Percentiles rank a stretch among this genome's conserved stretches.
These are phyloP conservation scores for Agarophyton chilense DNA, from an alignment of 23 red algal genomes.

Conservation along the genomic window DNA sequence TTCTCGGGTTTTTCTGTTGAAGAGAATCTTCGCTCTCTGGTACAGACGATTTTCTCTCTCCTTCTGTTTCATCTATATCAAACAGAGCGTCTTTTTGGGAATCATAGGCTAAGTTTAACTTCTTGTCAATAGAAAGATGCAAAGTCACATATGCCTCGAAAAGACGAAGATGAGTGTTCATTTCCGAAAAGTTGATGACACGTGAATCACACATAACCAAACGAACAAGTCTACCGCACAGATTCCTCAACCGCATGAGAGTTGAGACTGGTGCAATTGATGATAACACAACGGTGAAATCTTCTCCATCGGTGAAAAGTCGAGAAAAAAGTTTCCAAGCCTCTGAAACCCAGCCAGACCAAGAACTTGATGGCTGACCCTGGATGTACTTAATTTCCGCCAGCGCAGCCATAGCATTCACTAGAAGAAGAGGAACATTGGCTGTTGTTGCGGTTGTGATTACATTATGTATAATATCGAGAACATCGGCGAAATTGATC, in stretches of 20 bases:
- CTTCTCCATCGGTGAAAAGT: conserved; percentile 66
- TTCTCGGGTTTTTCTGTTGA: background rate
- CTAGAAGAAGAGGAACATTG: conserved; percentile 67
- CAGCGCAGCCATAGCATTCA: conserved; percentile 67
- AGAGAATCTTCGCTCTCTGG: background rate
- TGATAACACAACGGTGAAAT: conserved; percentile 65
- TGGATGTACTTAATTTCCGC: conserved; percentile 77
- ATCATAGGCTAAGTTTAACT: conserved; percentile 66
- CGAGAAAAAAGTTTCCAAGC: conserved; percentile 80
- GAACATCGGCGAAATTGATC: conserved; percentile 56
- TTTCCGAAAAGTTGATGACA: conserved; percentile 44
- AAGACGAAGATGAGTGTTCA: conserved; percentile 76
- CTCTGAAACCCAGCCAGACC: conserved; percentile 68
- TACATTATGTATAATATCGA: conserved; percentile 60
- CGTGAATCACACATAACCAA: conserved; percentile 61
- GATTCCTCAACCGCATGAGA: conserved; percentile 42
- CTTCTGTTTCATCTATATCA: background rate
- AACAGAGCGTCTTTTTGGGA: conserved; percentile 8
- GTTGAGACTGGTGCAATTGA: conserved; percentile 75
- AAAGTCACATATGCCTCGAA: conserved; percentile 82
- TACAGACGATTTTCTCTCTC: background rate
- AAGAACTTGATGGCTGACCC: conserved; percentile 36
- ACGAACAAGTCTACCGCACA: conserved; percentile 71
- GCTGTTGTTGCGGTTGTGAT: conserved; percentile 33
- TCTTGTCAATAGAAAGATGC: conserved; percentile 59